These are phyloP conservation scores for Colletotrichum karsti DNA, from an alignment of 2,329 filamentous ascomycete species.

Conservation along the genomic window DNA sequence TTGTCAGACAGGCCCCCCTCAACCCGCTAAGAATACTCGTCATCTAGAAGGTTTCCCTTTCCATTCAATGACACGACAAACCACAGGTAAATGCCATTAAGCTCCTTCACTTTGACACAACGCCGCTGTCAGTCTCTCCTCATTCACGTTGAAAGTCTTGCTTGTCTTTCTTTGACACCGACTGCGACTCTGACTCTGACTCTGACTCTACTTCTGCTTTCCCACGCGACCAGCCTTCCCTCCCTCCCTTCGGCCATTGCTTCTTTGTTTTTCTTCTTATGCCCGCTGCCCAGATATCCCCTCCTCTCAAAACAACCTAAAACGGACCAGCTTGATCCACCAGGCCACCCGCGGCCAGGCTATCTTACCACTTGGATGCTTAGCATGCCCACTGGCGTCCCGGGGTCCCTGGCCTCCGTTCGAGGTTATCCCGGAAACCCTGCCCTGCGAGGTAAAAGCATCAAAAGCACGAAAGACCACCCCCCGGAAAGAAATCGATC, in stretches of 20 bases:
- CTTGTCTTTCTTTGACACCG: not conserved
- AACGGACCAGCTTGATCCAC: not conserved
- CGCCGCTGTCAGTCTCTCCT: not conserved
- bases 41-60: not conserved
- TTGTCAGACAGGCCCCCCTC: too few relatives aligned
- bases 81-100: too few relatives aligned
- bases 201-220: not conserved
- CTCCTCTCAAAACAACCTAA: constrained; percentile 12
- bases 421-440: not conserved
- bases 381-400: not conserved
- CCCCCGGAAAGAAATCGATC: constrained; percentile 31
- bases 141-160: not conserved
- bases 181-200: not conserved
- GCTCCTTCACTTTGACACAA: not conserved
- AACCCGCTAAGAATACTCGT: not conserved
- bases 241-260: not conserved
- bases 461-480: not conserved
- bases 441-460: not conserved
- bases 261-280: constrained; percentile 19
- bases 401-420: not conserved
- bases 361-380: not conserved
- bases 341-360: not conserved
- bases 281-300: not conserved
- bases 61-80: not conserved
- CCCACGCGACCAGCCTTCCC: not conserved